phyloP scores from a whole-genome alignment of 331 rosid species.

The Dryas integrifolia region DNA sequence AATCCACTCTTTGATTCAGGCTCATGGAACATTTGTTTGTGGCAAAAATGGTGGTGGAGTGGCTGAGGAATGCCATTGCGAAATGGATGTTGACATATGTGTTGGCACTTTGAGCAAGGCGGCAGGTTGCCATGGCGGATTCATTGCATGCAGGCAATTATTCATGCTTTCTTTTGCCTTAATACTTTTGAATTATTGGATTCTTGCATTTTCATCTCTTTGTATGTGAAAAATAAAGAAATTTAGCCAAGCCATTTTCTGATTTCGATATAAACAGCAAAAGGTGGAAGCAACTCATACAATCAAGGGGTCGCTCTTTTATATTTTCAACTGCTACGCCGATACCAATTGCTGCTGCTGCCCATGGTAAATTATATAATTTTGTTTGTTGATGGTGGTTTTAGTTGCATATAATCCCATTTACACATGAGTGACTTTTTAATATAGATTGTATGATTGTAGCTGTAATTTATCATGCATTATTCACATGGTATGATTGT shows the following conservation, averaged over 20 bases:
- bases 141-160: constrained; percentile 88
- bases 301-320: constrained; percentile 90
- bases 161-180: constrained; percentile 8
- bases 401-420: constrained; percentile 17
- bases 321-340: constrained; percentile 85
- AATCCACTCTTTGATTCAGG: constrained; percentile 39
- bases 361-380: constrained; percentile 54
- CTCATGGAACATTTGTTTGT: constrained; percentile 94
- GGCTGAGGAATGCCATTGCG: constrained; percentile 84
- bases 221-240: background rate
- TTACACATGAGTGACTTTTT: background rate
- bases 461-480: background rate
- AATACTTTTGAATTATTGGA: background rate
- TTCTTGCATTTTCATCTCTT: background rate
- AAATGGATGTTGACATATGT: constrained; percentile 79
- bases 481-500: background rate
- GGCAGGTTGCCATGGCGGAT: constrained; percentile 97
- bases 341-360: constrained; percentile 86
- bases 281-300: constrained; percentile 85
- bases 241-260: background rate
- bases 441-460: background rate
- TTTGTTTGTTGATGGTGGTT: constrained; percentile 13
- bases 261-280: constrained; percentile 51
- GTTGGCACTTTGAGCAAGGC: constrained; percentile 93
- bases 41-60: constrained; percentile 95